A percentile compares a stretch with the other conserved stretches of the same genome.
phyloP scores from a whole-genome alignment of 2,329 filamentous ascomycete genomes.

The Kalmusia sp. region DNA sequence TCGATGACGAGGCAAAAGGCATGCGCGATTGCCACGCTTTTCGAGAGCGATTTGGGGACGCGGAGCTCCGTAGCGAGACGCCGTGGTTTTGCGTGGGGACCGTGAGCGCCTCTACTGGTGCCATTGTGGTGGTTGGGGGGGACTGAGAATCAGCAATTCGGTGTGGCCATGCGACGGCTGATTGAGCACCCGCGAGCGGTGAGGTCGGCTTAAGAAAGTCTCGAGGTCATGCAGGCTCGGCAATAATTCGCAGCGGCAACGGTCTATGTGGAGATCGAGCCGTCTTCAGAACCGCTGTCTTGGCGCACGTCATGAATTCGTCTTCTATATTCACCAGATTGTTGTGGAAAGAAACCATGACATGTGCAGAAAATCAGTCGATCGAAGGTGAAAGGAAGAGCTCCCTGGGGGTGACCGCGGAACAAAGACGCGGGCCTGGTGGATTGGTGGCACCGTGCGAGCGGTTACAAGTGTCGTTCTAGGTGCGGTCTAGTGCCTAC shows the following conservation, averaged over 20 bases:
- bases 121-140: conserved; percentile 15
- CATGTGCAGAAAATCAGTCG: no score
- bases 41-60: conserved; percentile 23
- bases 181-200: background rate
- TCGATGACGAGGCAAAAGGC: conserved; percentile 22
- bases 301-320: conserved; percentile 8
- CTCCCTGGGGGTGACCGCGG: no score
- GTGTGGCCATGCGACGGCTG: background rate
- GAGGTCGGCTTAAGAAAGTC: conserved; percentile 1
- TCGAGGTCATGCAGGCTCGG: background rate
- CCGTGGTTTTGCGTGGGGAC: conserved; percentile 26
- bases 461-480: no score
- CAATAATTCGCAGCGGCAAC: background rate
- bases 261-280: background rate
- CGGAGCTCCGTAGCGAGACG: conserved; percentile 22
- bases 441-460: no score
- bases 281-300: background rate
- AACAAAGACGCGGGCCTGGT: no score
- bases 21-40: conserved; percentile 28
- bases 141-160: background rate
- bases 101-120: conserved; percentile 27
- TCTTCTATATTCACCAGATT: no score
- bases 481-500: no score
- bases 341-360: no score
- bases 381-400: no score